These are phyloP conservation scores for Imleria badia DNA, from an alignment of 768 basidiomycete genomes.

Conservation along the genomic window DNA sequence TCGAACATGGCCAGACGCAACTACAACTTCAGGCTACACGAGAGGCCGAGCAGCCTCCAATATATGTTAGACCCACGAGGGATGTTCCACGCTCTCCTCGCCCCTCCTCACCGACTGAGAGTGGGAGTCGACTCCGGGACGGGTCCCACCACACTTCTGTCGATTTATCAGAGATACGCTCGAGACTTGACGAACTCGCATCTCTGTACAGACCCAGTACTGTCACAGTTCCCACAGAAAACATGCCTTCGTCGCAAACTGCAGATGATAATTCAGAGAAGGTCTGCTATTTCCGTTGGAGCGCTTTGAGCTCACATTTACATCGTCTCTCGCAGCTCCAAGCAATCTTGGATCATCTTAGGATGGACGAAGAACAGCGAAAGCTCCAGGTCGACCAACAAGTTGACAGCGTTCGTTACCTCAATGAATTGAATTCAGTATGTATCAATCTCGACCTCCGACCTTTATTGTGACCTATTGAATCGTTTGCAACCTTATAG, in stretches of 20 bases:
- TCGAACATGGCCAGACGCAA: constrained; percentile 27
- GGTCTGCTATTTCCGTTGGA: constrained; percentile 7
- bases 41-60: not conserved
- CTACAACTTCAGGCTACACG: constrained; percentile 16
- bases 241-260: not conserved
- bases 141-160: not conserved
- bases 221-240: not conserved
- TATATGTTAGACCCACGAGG: not conserved
- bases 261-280: constrained; percentile 15
- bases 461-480: not conserved
- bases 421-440: constrained; percentile 74
- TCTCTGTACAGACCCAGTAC: constrained; percentile 16
- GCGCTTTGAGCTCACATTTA: not conserved
- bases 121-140: not conserved
- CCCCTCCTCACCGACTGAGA: not conserved
- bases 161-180: constrained; percentile 32
- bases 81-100: constrained; percentile 12
- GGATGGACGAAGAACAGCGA: constrained; percentile 47
- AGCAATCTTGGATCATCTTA: constrained; percentile 48
- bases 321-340: constrained; percentile 31
- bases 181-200: constrained; percentile 40
- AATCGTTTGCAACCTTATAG: constrained; percentile 31
- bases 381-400: constrained; percentile 60
- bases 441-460: constrained; percentile 19
- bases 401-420: constrained; percentile 71